Evolutionary conservation across 2,329 filamentous ascomycete genomes (phyloP).

Genomic region (Malbranchea cinnamomea): DNA sequence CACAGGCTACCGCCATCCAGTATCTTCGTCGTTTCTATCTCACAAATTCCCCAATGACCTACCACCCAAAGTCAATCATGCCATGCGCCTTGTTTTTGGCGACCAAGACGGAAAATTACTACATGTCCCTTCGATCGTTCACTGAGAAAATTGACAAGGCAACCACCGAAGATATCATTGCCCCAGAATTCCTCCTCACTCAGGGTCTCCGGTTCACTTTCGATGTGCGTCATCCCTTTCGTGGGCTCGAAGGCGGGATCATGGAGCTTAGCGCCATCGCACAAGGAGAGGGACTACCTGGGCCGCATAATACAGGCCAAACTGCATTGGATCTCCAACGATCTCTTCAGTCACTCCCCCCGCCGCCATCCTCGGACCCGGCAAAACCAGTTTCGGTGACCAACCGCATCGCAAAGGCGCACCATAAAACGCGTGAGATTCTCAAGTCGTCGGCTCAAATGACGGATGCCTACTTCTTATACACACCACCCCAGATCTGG

Average conservation of each 20-base stretch:
- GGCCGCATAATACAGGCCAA: slow-evolving; percentile 17
- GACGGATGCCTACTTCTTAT: slow-evolving; percentile 95
- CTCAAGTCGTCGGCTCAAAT: slow-evolving; percentile 68
- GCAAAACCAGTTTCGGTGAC: slow-evolving; percentile 13
- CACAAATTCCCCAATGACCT: slow-evolving; percentile 91
- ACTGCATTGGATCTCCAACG: slow-evolving; percentile 19
- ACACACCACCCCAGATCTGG: slow-evolving; percentile 87
- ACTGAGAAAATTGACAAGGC: slow-evolving; percentile 51
- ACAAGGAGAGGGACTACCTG: slow-evolving; percentile 38
- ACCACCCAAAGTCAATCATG: slow-evolving; percentile 77
- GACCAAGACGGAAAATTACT: slow-evolving; percentile 79
- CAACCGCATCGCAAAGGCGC: slow-evolving; percentile 45
- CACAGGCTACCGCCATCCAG: slow-evolving; percentile 62
- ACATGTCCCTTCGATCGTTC: slow-evolving; percentile 53
- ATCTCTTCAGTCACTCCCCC: slow-evolving; percentile 18
- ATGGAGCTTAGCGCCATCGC: slow-evolving; percentile 63
- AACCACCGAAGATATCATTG: slow-evolving; percentile 71
- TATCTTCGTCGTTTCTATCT: slow-evolving; percentile 93
- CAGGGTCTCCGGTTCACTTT: slow-evolving; percentile 89
- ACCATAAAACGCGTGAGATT: slow-evolving; percentile 55
- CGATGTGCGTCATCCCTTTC: slow-evolving; percentile 80
- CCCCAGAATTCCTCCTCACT: slow-evolving; percentile 82
- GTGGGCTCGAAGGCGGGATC: slow-evolving; percentile 70
- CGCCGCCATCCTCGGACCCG: slow-evolving; percentile 11
- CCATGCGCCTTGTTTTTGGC: slow-evolving; percentile 86